phyloP scores from a whole-genome alignment of 2,329 filamentous ascomycete species.

The Apiospora marii region DNA sequence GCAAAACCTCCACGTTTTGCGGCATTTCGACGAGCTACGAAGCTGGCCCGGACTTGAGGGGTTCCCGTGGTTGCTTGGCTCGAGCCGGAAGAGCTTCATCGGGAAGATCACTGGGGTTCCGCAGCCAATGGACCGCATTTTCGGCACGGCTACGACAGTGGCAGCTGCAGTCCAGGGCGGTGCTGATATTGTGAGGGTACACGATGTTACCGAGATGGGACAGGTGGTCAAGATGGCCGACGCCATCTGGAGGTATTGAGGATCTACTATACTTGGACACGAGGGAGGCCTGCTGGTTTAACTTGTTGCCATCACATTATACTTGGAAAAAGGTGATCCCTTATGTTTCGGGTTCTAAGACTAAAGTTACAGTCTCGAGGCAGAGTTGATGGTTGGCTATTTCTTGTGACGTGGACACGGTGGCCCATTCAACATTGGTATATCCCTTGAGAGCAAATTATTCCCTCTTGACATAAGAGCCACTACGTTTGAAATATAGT shows the following conservation, averaged over 20 bases:
- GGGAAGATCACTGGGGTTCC: slow-evolving; percentile 80
- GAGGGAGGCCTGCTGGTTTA: background rate
- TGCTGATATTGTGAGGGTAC: slow-evolving; percentile 90
- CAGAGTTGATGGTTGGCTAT: background rate
- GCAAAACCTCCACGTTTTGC: slow-evolving; percentile 84
- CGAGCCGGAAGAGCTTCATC: slow-evolving; percentile 89
- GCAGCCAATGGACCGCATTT: slow-evolving; percentile 73
- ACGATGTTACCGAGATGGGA: slow-evolving; percentile 88
- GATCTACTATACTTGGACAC: background rate
- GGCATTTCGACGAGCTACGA: slow-evolving; percentile 70
- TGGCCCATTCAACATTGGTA: slow-evolving; percentile 1
- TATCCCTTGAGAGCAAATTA: background rate
- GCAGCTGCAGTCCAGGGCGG: slow-evolving; percentile 86
- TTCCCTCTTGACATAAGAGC: background rate
- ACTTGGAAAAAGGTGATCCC: background rate
- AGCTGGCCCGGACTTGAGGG: slow-evolving; percentile 69
- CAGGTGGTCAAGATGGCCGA: slow-evolving; percentile 88
- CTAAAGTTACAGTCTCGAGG: background rate
- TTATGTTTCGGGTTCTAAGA: background rate
- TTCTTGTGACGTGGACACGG: background rate
- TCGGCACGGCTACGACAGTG: slow-evolving; percentile 89
- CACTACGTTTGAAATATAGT: background rate
- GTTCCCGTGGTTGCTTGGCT: slow-evolving; percentile 88
- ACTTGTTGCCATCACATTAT: background rate
- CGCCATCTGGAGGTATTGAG: slow-evolving; percentile 78